Evolutionary conservation across 495 filamentous ascomycete genomes (phyloP), one percentile per base, ranked within the genome.

Genomic region (Penicillium lagena): DNA sequence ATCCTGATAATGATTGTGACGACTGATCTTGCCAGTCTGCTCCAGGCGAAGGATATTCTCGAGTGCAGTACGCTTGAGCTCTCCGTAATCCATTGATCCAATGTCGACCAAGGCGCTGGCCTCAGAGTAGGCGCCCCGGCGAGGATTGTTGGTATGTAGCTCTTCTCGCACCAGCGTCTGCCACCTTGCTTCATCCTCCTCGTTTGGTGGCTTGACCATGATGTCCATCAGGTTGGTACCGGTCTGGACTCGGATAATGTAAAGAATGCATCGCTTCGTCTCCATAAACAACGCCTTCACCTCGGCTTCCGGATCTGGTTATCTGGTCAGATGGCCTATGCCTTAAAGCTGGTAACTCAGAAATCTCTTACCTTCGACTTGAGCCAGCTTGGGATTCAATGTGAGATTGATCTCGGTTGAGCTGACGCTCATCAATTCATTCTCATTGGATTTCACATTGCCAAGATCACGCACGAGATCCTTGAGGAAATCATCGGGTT

Each of bases 1-100:
- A 61, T 97, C 93, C 69, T 99, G 93, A 65, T 97, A 99, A 62
- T 85, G 78, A 60, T 97, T 97, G 56, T 93, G 83, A 27, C 90
- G 84, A 30, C 83, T 88, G 45, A 99, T 87, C 54, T 89, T 85
- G 45, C 89, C 88, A 48, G 80, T 74, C 36, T 85, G 77, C 59
- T 99, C 91, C 39, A 99, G 76, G 22, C 76, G 75, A 67, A 99
- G 80, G 45, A 99, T 88, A 57, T 96, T 97, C 64, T 99, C 93
- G 7, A 99, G 76, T 0, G 89, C 89, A 32, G 81, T 90, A 40
- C 88, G 80, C 69, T 99, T 99, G 50, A 99, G 78, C 50, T 96
- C 87, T 40, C 83, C 78, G 67, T 97, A 99, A 46, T 79, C 82
- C 83, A 96, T 89, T 22, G 85, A 76, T 43, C 88, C 87, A 47